Evolutionary conservation across 371 early-diverging fungal species (phyloP).

Genomic region (Rhizopus sp.): DNA sequence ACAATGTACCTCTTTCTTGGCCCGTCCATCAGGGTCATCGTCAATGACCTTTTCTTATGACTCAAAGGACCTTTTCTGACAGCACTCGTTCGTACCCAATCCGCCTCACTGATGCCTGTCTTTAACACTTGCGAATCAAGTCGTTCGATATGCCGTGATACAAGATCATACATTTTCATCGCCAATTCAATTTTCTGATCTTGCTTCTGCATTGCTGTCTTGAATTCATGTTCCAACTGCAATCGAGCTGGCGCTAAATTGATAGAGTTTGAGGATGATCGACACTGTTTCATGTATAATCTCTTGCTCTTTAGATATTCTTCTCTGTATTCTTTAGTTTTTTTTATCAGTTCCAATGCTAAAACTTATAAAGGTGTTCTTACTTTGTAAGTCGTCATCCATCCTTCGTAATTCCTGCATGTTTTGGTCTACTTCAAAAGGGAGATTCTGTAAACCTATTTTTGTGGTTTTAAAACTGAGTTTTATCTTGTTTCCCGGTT

Average conservation of each 20-base stretch:
- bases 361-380: background rate
- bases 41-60: background rate
- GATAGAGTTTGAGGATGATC: constrained; percentile 8
- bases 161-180: constrained; percentile 38
- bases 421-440: constrained; percentile 42
- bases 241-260: constrained; percentile 11
- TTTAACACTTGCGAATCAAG: constrained; percentile 35
- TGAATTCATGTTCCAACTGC: constrained; percentile 33
- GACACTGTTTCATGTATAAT: constrained; percentile 20
- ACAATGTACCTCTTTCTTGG: constrained; percentile 15
- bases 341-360: background rate
- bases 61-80: constrained; percentile 7
- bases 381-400: constrained; percentile 43
- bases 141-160: constrained; percentile 38
- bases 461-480: background rate
- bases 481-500: background rate
- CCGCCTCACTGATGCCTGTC: constrained; percentile 25
- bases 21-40: background rate
- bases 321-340: constrained; percentile 18
- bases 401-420: constrained; percentile 41
- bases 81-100: constrained; percentile 18
- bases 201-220: constrained; percentile 36
- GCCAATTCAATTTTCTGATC: constrained; percentile 41
- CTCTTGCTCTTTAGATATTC: constrained; percentile 26
- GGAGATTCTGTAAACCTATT: constrained; percentile 37